Evolutionary conservation across 2,329 filamentous ascomycete genomes (phyloP), one percentile per base, ranked within the genome.

Genomic region (Paraphoma sp.): DNA sequence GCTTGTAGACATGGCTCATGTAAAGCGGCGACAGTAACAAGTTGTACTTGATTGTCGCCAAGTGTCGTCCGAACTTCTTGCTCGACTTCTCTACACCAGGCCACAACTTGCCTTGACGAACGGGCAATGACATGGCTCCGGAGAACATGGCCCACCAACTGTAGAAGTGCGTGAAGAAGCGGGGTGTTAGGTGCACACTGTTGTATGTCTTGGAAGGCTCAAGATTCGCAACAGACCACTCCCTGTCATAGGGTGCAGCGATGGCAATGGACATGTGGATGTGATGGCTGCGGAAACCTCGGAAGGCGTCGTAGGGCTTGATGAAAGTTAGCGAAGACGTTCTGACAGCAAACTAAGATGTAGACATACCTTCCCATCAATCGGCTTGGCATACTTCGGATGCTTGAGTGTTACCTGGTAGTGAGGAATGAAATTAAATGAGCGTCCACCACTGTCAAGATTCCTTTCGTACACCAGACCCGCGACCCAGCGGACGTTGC

Each of bases 31-130:
- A 96, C 14, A 99, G 82, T 3, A 98, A 84, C 18, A 99, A 80
- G 60, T 94, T 97, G 80, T 98, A 98, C 81, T 99, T 99, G 82
- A 99, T 93, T 8, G 96, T 99, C n/a, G 93, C 94, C 59, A 99
- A 81, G 77, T 99, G 96, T 48, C 95, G 87, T 12, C 94, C 94
- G 74, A 99, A 99, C 75, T 99, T 99, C 80, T 99, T 99, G 82
- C 92, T 97, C 45, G 92, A 95, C 81, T 97, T 97, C 67, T 97
- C 95, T 23, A 93, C 86, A 0, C 92, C 93, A 6, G 93, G 94
- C 88, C 93, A 99, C 3, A 99, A 83, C 45, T 86, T 85, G 14
- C 95, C 95, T 79, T 99, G 96, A 0, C 95, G 91, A 54, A 99
- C 90, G 10, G 95, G 96, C 29, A 99, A 83, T 10, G 94, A 96